phyloP scores from a whole-genome alignment of 106 monocot species.

The Xerophyta viscosa region DNA sequence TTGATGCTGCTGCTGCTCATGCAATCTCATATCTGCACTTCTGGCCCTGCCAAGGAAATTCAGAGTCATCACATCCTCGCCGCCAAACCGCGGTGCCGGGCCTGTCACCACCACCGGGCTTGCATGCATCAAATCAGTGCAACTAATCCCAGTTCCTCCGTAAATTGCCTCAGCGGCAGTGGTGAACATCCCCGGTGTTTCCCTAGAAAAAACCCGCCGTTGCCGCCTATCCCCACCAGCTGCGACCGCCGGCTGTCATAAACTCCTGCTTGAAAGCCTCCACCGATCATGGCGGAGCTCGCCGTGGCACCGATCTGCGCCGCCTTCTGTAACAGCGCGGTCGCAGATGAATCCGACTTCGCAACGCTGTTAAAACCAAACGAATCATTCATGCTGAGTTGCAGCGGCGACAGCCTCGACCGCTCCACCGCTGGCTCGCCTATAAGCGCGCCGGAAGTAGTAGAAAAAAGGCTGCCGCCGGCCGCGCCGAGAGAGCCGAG shows the following conservation, averaged over 20 bases:
- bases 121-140: not conserved
- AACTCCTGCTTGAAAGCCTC: not conserved
- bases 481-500: not conserved
- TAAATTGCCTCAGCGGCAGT: not conserved
- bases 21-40: no score
- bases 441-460: not conserved
- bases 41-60: no score
- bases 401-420: not conserved
- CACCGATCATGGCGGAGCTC: conserved; percentile 5
- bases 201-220: no score
- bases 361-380: not conserved
- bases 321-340: conserved; percentile 47
- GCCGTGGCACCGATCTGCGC: no score
- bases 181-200: no score
- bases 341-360: conserved; percentile 20
- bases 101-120: not conserved
- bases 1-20: no score
- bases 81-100: no score
- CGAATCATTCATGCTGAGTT: not conserved
- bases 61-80: no score
- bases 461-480: conserved; percentile 6
- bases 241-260: no score
- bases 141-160: not conserved
- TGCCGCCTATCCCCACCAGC: no score
- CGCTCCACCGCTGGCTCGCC: not conserved